phyloP scores from a whole-genome alignment of 768 basidiomycete genomes.

The Trametes maxima region DNA sequence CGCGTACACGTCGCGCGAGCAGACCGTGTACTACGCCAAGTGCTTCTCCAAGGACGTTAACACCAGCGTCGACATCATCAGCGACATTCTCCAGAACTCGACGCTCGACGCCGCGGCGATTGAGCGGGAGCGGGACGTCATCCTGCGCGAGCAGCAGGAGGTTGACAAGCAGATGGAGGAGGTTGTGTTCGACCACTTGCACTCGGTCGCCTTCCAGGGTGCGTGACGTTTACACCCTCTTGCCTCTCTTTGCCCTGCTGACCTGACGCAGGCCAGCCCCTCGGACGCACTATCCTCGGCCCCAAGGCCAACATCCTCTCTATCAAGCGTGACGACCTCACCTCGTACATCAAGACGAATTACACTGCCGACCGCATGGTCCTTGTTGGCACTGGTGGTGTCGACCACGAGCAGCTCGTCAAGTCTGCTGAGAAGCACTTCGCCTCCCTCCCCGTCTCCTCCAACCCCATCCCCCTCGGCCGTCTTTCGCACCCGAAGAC shows the following conservation, averaged over 20 bases:
- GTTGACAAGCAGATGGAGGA: slow-evolving; percentile 99
- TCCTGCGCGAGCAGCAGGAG: slow-evolving; percentile 96
- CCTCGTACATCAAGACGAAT: slow-evolving; percentile 93
- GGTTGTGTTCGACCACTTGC: slow-evolving; percentile 98
- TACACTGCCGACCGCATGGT: slow-evolving; percentile 99
- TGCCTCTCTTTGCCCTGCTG: not conserved
- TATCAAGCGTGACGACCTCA: slow-evolving; percentile 88
- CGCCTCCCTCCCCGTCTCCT: slow-evolving; percentile 81
- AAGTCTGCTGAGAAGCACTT: slow-evolving; percentile 96
- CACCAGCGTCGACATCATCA: slow-evolving; percentile 92
- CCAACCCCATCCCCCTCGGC: slow-evolving; percentile 88
- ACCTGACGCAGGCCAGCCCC: slow-evolving; percentile 71
- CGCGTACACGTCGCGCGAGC: slow-evolving; percentile 98
- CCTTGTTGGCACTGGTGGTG: slow-evolving; percentile 94
- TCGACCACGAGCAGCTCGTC: slow-evolving; percentile 90
- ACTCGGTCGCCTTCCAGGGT: slow-evolving; percentile 97
- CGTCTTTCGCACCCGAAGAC: slow-evolving; percentile 76
- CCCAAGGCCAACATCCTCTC: slow-evolving; percentile 96
- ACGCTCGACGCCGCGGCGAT: slow-evolving; percentile 87
- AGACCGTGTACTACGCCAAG: slow-evolving; percentile 99
- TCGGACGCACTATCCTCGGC: slow-evolving; percentile 96
- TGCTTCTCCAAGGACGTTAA: slow-evolving; percentile 95
- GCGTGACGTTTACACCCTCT: slow-evolving; percentile 31
- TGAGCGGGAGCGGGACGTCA: slow-evolving; percentile 95
- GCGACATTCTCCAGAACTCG: slow-evolving; percentile 96